Percentiles rank a stretch among this genome's conserved stretches.
Evolutionary conservation across 768 basidiomycete species (phyloP).

Genomic region (Collybia sp.): DNA sequence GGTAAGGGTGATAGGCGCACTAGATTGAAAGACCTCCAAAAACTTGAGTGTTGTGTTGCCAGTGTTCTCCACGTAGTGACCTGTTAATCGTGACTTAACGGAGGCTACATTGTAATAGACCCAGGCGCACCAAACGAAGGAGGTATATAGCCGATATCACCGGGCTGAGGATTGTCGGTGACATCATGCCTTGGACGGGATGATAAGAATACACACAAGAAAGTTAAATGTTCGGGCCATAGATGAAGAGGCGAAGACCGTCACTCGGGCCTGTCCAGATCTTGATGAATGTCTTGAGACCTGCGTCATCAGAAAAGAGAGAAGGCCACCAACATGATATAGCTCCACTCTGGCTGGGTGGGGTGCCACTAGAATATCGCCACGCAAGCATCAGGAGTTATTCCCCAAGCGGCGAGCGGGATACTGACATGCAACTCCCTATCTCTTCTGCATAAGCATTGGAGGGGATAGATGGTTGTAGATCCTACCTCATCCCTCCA

Average conservation of each 20-base stretch:
- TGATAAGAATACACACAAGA: constrained; percentile 24
- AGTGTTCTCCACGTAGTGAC: constrained; percentile 67
- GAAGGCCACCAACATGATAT: constrained; percentile 39
- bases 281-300: constrained; percentile 21
- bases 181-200: background rate
- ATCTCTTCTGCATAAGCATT: constrained; percentile 5
- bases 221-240: constrained; percentile 62
- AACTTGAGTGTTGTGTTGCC: constrained; percentile 54
- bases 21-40: constrained; percentile 59
- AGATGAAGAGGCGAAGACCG: constrained; percentile 52
- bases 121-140: constrained; percentile 24
- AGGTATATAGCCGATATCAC: constrained; percentile 35
- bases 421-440: constrained; percentile 52
- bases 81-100: constrained; percentile 17
- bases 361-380: constrained; percentile 57
- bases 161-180: constrained; percentile 17
- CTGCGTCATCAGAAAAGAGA: background rate
- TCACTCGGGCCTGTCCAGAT: constrained; percentile 51
- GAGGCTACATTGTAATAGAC: background rate
- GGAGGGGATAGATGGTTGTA: constrained; percentile 17
- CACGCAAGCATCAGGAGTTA: background rate
- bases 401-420: background rate
- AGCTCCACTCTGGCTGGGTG: constrained; percentile 63
- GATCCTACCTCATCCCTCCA: constrained; percentile 52
- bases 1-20: background rate